phyloP scores from a whole-genome alignment of 805 yeast genomes.

The Cyberlindnera euphorbiiphila region DNA sequence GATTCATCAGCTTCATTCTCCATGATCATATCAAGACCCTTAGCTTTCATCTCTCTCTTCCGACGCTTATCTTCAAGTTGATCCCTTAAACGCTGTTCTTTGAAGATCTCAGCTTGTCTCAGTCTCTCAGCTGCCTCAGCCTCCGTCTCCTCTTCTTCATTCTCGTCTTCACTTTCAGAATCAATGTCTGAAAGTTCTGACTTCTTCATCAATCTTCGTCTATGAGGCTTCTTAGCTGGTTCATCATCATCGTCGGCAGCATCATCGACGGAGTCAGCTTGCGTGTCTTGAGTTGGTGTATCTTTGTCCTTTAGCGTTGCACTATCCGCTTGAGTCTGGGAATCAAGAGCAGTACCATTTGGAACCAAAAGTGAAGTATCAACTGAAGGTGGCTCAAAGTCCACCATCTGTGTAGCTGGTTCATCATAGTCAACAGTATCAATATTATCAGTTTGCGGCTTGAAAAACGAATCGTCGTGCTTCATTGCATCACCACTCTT shows the following conservation, averaged over 20 bases:
- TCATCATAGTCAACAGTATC: conserved; percentile 8
- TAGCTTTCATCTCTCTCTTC: conserved; percentile 50
- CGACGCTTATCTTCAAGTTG: conserved; percentile 28
- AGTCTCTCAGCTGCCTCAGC: conserved; percentile 21
- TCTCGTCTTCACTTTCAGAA: conserved; percentile 22
- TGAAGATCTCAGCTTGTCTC: conserved; percentile 19
- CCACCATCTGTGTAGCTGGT: conserved; percentile 12
- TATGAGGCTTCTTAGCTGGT: conserved; percentile 9
- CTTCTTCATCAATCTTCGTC: conserved; percentile 28
- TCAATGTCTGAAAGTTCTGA: conserved; percentile 16
- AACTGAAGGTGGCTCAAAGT: conserved; percentile 9
- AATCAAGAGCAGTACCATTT: not conserved
- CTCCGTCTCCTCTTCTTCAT: conserved; percentile 24
- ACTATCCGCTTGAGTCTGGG: conserved; percentile 1
- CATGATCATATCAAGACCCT: conserved; percentile 56
- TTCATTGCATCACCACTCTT: conserved; percentile 1
- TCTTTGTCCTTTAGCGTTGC: conserved; percentile 3
- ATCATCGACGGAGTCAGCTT: conserved; percentile 7
- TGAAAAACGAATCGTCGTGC: conserved; percentile 5
- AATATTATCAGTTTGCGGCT: not conserved
- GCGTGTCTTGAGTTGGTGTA: too few relatives aligned
- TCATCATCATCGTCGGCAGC: conserved; percentile 2
- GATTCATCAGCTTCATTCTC: conserved; percentile 87
- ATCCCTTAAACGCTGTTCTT: conserved; percentile 24
- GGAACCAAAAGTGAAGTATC: not conserved